Percentiles rank a stretch among this genome's conserved stretches.
These are phyloP conservation scores for Phialophora tarda DNA, from an alignment of 2,329 filamentous ascomycete genomes.

Conservation along the genomic window DNA sequence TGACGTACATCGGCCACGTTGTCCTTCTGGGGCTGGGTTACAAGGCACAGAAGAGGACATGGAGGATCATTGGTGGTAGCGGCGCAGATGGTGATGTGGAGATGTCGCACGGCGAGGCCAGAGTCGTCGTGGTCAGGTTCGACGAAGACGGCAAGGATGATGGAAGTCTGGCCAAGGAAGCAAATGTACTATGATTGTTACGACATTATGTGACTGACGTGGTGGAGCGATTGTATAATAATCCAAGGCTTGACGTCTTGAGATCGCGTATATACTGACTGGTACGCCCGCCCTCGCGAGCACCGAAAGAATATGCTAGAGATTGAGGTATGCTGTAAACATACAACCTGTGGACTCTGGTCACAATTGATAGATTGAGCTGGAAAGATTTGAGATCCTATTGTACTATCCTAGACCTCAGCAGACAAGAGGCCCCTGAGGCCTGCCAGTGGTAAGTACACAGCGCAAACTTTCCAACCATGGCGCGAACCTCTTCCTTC, in stretches of 20 bases:
- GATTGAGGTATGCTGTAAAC: neutral
- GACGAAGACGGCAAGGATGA: slow-evolving; percentile 4
- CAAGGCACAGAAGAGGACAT: slow-evolving; percentile 25
- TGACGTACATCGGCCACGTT: slow-evolving; percentile 26
- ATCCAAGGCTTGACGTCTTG: slow-evolving; percentile 2
- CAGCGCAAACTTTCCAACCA: too few species aligned
- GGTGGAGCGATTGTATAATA: slow-evolving; percentile 1
- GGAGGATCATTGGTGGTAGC: slow-evolving; percentile 23
- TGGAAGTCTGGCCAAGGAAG: neutral
- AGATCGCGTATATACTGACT: neutral
- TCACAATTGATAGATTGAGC: neutral
- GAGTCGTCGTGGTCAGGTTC: slow-evolving; percentile 15
- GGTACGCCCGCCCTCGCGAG: too few species aligned
- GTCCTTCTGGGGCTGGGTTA: slow-evolving; percentile 16
- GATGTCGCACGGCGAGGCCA: slow-evolving; percentile 10
- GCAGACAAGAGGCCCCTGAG: too few species aligned
- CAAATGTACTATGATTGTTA: slow-evolving; percentile 8
- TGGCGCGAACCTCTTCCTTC: too few species aligned
- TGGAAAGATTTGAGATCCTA: neutral
- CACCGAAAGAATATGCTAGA: neutral
- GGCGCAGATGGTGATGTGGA: slow-evolving; percentile 7
- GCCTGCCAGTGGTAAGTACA: too few species aligned
- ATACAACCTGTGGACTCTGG: neutral
- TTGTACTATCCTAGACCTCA: too few species aligned
- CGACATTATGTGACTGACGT: neutral